phyloP scores from a whole-genome alignment of 2,329 filamentous ascomycete species.

The Colletotrichum orchidophilum region DNA sequence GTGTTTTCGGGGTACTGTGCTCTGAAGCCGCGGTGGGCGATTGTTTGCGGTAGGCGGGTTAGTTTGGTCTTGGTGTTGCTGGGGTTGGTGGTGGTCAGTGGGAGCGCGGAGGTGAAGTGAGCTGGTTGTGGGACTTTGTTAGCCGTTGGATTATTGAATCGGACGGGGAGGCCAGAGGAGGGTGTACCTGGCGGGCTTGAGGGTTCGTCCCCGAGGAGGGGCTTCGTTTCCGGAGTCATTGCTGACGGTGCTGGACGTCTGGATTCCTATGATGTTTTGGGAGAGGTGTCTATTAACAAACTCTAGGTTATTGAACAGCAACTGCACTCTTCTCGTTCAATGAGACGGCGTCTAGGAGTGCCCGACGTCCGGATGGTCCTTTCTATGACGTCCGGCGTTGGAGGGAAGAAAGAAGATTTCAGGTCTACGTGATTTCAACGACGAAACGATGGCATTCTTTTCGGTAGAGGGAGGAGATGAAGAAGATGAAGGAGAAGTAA shows the following conservation, averaged over 20 bases:
- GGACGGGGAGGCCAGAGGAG: not conserved
- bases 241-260: not conserved
- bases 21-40: slow-evolving; percentile 84
- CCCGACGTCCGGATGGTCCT: not conserved
- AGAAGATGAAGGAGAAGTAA: not conserved
- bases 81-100: slow-evolving; percentile 35
- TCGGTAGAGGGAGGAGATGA: not conserved
- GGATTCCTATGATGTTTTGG: not conserved
- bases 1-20: slow-evolving; percentile 86
- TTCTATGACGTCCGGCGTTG: not conserved
- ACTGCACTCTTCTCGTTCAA: not conserved
- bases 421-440: not conserved
- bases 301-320: not conserved
- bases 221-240: not conserved
- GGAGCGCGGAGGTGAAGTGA: slow-evolving; percentile 46
- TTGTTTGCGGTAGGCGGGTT: slow-evolving; percentile 70
- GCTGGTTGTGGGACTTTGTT: slow-evolving; percentile 35
- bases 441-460: not conserved
- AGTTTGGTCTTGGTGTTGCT: not conserved
- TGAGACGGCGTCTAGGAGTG: not conserved
- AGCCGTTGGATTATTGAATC: not conserved
- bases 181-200: slow-evolving; percentile 1
- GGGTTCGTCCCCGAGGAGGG: not conserved
- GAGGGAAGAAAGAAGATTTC: not conserved
- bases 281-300: not conserved